Evolutionary conservation across 169 alveolate genomes (phyloP).

Genomic region (Cyclospora cayetanensis): DNA sequence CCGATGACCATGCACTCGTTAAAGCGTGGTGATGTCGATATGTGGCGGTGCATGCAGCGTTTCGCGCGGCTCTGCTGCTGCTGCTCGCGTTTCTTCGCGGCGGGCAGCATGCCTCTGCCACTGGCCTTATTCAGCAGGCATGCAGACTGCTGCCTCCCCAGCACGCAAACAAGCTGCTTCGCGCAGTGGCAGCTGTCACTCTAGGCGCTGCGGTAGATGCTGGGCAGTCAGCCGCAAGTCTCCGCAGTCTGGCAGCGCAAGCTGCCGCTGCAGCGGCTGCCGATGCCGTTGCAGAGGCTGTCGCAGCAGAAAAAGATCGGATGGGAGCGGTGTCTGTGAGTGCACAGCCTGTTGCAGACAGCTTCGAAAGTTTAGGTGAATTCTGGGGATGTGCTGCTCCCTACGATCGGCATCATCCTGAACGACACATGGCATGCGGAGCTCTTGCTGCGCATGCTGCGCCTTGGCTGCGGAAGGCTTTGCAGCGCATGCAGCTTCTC

Average conservation of each 20-base stretch:
- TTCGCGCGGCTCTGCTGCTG: not conserved
- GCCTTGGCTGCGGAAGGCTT: not conserved
- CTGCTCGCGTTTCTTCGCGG: not conserved
- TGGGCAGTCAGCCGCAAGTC: not conserved
- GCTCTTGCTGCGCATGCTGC: slow-evolving; percentile 10
- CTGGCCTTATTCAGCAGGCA: slow-evolving; percentile 2
- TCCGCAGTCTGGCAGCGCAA: not conserved
- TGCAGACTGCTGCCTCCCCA: not conserved
- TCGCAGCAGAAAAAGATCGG: not conserved
- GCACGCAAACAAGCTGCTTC: not conserved
- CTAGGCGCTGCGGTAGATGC: not conserved
- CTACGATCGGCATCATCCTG: not conserved
- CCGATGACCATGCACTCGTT: too few relatives aligned
- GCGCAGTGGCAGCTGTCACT: not conserved
- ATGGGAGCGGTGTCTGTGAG: not conserved
- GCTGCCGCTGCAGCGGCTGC: not conserved
- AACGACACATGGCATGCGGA: not conserved
- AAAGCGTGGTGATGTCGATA: too few relatives aligned
- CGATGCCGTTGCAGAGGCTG: not conserved
- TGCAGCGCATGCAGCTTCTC: slow-evolving; percentile 1
- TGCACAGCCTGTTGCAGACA: not conserved
- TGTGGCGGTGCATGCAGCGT: too few relatives aligned
- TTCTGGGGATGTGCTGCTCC: not conserved
- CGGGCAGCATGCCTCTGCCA: slow-evolving; percentile 6
- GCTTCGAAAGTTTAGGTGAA: too few relatives aligned